These are phyloP conservation scores for Paxillus ammoniavirescens DNA, from an alignment of 768 basidiomycete species.

Conservation along the genomic window DNA sequence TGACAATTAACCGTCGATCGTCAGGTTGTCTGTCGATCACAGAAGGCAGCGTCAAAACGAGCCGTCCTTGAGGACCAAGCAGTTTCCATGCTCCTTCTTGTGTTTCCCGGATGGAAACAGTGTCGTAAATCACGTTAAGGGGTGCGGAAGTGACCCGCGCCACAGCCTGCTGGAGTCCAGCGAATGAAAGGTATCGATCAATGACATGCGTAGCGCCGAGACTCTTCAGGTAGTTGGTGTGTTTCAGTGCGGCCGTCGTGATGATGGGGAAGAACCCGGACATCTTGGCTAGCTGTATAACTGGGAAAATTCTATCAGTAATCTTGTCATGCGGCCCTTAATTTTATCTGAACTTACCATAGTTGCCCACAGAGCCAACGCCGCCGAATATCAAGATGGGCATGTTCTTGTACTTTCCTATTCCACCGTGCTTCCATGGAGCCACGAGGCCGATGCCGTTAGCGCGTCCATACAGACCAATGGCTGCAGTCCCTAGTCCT, in stretches of 20 bases:
- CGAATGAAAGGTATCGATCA: constrained; percentile 27
- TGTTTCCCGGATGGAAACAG: constrained; percentile 38
- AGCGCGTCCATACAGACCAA: constrained; percentile 45
- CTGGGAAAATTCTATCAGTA: constrained; percentile 25
- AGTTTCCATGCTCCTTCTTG: constrained; percentile 36
- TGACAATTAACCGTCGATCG: constrained; percentile 30
- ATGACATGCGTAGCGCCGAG: constrained; percentile 36
- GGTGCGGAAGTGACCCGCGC: constrained; percentile 37
- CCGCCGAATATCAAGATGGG: constrained; percentile 51
- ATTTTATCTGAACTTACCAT: constrained; percentile 33
- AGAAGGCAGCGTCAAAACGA: constrained; percentile 34
- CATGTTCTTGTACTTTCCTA: constrained; percentile 41
- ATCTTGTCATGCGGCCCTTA: constrained; percentile 2
- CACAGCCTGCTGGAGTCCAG: constrained; percentile 32
- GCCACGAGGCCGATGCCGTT: constrained; percentile 41
- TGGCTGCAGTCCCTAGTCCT: constrained; percentile 46
- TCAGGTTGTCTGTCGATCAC: constrained; percentile 26
- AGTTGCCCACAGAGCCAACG: constrained; percentile 49
- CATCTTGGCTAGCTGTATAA: constrained; percentile 39
- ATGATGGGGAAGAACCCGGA: constrained; percentile 39
- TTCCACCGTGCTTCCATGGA: constrained; percentile 36
- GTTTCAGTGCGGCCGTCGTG: constrained; percentile 35
- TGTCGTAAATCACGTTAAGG: constrained; percentile 37
- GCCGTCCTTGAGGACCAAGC: constrained; percentile 37
- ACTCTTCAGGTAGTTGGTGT: constrained; percentile 33